Percentiles rank a stretch among this genome's conserved stretches.
Conservation (phyloP, 768 basidiomycete species). For the Suillus cothurnatus region DNA sequence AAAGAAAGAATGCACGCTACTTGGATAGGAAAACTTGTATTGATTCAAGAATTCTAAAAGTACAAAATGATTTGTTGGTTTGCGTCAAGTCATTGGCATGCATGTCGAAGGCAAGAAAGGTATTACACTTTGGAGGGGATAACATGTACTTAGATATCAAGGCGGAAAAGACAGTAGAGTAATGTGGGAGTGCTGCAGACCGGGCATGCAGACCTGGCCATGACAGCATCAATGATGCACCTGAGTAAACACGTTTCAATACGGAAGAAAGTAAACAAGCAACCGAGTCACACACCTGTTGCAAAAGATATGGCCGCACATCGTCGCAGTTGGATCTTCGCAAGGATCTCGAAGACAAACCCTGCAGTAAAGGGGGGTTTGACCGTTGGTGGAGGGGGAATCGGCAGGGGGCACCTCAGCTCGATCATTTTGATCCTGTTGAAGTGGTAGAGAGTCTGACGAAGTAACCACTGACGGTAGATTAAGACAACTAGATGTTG, state of each 20-base stretch:
- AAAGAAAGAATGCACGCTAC: background rate
- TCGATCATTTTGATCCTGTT: background rate
- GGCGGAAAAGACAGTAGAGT: conserved; percentile 55
- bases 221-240: conserved; percentile 54
- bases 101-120: background rate
- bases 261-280: conserved; percentile 9
- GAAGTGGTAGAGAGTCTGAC: conserved; percentile 20
- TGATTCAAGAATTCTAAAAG: conserved; percentile 3
- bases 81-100: background rate
- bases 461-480: conserved; percentile 28
- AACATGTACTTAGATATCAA: conserved; percentile 39
- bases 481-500: conserved; percentile 15
- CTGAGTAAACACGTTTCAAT: conserved; percentile 19
- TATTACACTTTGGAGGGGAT: background rate
- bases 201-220: conserved; percentile 50
- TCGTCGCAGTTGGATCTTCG: conserved; percentile 55
- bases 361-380: conserved; percentile 47
- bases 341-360: conserved; percentile 51
- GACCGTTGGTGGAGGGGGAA: background rate
- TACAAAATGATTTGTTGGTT: conserved; percentile 1
- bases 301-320: conserved; percentile 68
- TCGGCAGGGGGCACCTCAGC: background rate
- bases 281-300: conserved; percentile 41
- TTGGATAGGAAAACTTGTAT: background rate
- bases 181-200: conserved; percentile 52